phyloP scores from a whole-genome alignment of 768 basidiomycete species.

The Tylopilus rubrobrunneus region DNA sequence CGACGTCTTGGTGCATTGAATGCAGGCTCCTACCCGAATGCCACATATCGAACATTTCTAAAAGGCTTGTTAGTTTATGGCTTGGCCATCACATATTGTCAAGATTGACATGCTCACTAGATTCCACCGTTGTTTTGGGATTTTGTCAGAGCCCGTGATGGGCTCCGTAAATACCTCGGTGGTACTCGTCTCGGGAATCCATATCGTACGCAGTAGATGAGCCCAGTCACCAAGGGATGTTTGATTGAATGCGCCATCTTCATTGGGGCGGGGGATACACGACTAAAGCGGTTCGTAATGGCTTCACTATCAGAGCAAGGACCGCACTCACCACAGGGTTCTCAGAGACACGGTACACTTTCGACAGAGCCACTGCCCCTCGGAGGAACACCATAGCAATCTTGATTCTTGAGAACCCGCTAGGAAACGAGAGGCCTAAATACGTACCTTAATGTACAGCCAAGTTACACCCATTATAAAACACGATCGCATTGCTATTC shows the following conservation, averaged over 20 bases:
- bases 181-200: conserved; percentile 90
- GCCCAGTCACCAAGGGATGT: conserved; percentile 92
- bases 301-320: not conserved
- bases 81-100: not conserved
- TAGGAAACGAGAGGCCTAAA: too few relatives aligned
- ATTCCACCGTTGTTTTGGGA: conserved; percentile 91
- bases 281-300: conserved; percentile 43
- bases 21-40: conserved; percentile 75
- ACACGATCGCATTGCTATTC: conserved; percentile 98
- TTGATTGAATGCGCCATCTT: conserved; percentile 98
- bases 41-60: conserved; percentile 66
- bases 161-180: conserved; percentile 99
- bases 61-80: conserved; percentile 7
- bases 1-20: conserved; percentile 87
- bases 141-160: conserved; percentile 81
- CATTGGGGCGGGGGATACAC: conserved; percentile 93
- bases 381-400: conserved; percentile 99
- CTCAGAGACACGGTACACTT: conserved; percentile 97
- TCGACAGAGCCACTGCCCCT: conserved; percentile 98
- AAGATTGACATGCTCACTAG: conserved; percentile 53
- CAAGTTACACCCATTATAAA: conserved; percentile 97
- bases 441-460: conserved; percentile 95
- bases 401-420: conserved; percentile 42
- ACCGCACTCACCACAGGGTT: conserved; percentile 75
- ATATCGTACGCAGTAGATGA: conserved; percentile 94